Evolutionary conservation across 2,329 filamentous ascomycete species (phyloP), one percentile per base, ranked within the genome.

Genomic region (Calonectria pteridis): DNA sequence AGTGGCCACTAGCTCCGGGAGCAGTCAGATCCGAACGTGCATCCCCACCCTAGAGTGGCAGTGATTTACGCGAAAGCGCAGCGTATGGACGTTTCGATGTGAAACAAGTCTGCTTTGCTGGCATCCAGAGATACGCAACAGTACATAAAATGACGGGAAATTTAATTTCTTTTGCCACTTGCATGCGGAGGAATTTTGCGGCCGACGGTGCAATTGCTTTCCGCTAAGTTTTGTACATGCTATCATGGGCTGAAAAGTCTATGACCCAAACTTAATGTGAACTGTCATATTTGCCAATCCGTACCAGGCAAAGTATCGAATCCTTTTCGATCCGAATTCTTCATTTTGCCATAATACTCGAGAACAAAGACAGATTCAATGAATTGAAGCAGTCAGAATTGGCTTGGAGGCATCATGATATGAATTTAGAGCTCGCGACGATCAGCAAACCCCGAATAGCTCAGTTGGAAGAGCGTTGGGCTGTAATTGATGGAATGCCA

Each of bases 381-480:
- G 4, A 18, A 43, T 1, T 43, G 37, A 23, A 11, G 3, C 3
- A 9, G 6, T 23, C n/a, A 10, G 9, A 23, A 11, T 23, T 1
- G 6, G 1, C 6, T 4, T 9, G 4, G n/a, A 20, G 18, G 26
- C 35, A 16, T 26, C 10, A 16, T 40, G 37, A 1, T 4, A 4
- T 1, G 1, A 11, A 4, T 28, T 62, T 28, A 20, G 55, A 28
- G 18, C 3, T 0, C 2, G 5, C n/a, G 33, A 11, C 3, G 20
- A 62, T 5, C 33, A 62, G 35, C 55, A 35, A 62, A 62, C 55
- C 55, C 55, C 55, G 55, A 62, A 62, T 62, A 62, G 55, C 55
- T 62, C 55, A 62, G 55, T 62, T 62, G 55, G 55, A 62, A 62
- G 55, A 62, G 55, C 55, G 55, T 62, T 62, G 55, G 55, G 55